These are phyloP conservation scores for Penicillium freii DNA, from an alignment of 2,329 filamentous ascomycete genomes.

Conservation along the genomic window DNA sequence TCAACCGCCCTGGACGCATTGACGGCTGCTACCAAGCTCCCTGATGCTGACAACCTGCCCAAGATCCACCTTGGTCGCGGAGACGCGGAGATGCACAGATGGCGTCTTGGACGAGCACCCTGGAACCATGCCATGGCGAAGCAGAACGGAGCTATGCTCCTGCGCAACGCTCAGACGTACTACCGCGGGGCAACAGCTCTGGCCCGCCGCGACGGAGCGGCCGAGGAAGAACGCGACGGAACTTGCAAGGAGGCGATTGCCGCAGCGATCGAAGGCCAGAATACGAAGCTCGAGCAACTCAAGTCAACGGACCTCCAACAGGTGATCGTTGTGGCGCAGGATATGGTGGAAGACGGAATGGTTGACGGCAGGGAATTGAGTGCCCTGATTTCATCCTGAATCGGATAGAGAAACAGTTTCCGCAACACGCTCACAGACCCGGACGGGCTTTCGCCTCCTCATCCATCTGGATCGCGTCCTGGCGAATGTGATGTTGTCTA, in stretches of 20 bases:
- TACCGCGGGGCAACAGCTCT: conserved; percentile 54
- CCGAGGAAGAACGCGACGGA: conserved; percentile 46
- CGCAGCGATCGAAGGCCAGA: conserved; percentile 45
- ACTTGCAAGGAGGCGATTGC: conserved; percentile 51
- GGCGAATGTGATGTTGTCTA: conserved; percentile 38
- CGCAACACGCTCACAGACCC: conserved; percentile 24
- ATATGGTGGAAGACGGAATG: conserved; percentile 55
- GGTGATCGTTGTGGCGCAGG: conserved; percentile 45
- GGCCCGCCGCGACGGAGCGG: conserved; percentile 42
- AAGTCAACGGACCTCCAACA: conserved; percentile 38
- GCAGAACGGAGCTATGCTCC: conserved; percentile 48
- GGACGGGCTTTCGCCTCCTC: conserved; percentile 37
- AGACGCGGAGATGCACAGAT: conserved; percentile 56
- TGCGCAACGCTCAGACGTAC: conserved; percentile 58
- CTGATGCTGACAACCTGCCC: conserved; percentile 50
- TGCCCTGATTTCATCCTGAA: conserved; percentile 34
- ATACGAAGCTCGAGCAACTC: conserved; percentile 40
- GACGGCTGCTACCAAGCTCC: conserved; percentile 52
- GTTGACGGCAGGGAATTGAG: conserved; percentile 39
- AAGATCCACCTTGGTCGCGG: conserved; percentile 56
- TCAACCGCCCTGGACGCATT: conserved; percentile 52
- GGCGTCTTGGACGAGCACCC: conserved; percentile 50
- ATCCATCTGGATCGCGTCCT: conserved; percentile 46
- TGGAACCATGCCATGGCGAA: conserved; percentile 43
- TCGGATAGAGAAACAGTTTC: neutral